Base-by-base conservation (phyloP, 495 filamentous ascomycete genomes). In the Penicillium antarcticum region DNA sequence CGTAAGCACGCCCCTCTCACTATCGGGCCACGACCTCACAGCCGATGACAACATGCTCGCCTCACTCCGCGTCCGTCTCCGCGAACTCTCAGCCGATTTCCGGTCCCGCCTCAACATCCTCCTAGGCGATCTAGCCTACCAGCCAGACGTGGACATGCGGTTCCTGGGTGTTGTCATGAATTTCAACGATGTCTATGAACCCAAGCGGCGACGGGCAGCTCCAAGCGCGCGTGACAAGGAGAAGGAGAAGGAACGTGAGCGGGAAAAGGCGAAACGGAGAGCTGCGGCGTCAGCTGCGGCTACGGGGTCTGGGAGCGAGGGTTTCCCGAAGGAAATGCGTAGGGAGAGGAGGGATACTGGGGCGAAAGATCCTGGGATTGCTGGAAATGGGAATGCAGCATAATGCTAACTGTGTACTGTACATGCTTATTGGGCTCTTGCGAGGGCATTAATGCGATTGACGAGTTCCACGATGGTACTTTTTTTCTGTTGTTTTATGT, bases 91-190 rank as follows among this genome's bases (percentile, higher is more conserved):
- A 3, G 71, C 73, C 3, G 84, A 87, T 47, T 99, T 97, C 76
- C 77, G 78, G 46, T 76, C 78, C 0, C 78, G 86, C 24, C 74
- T 97, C 40, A 91, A 91, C 58, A 74, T 89, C 23, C 73, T 99
- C 19, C 74, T 99, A 29, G 90, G 91, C 9, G 95, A 97, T 68
- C 66, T 99, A 51, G 84, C 89, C 8, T 90, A 94, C 63, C 95
- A 97, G 72, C 87, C 91, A 11, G 95, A 98, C 67, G 84, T 88
- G 51, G 94, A 97, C 58, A 91, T 99, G 87, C 80, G 92, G 36
- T 95, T 97, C 73, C 73, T 99, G 52, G 95, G 87, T 9, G 89
- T 96, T 41, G 88, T 92, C 17, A 95, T 99, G 90, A 99, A 97
- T 64, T 99, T 99, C 65, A 99, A 99, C 68, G 92, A 97, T 67